phyloP scores from a whole-genome alignment of 2,329 filamentous ascomycete species.

The Cyphellophora europaea region DNA sequence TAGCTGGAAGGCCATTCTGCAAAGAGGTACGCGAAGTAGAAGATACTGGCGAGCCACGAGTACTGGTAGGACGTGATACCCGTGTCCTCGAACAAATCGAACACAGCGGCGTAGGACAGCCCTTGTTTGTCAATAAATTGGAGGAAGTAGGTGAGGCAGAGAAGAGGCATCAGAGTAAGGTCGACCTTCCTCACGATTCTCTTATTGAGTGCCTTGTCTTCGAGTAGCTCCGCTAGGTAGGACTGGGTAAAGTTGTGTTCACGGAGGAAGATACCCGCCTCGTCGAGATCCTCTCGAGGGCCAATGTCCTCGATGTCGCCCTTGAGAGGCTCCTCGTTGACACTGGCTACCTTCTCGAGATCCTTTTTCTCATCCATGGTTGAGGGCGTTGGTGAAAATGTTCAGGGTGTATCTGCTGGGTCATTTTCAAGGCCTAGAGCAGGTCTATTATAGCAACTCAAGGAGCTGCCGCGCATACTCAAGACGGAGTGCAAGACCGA shows the following conservation, averaged over 20 bases:
- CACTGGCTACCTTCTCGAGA: too few species aligned
- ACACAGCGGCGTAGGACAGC: conserved; percentile 45
- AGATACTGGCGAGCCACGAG: conserved; percentile 45
- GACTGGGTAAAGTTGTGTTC: conserved; percentile 36
- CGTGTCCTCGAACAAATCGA: conserved; percentile 43
- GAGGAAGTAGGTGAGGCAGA: conserved; percentile 39
- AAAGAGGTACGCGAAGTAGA: conserved; percentile 40
- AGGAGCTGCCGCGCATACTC: too few species aligned
- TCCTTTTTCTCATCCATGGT: too few species aligned
- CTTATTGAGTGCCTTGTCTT: conserved; percentile 36
- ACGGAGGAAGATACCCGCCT: conserved; percentile 40
- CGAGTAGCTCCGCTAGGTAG: conserved; percentile 35
- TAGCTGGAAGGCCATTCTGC: conserved; percentile 33
- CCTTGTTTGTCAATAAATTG: conserved; percentile 47
- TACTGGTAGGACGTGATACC: conserved; percentile 39
- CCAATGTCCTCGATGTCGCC: too few species aligned
- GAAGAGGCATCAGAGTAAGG: conserved; percentile 39
- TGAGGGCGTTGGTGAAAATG: too few species aligned
- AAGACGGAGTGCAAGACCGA: not conserved
- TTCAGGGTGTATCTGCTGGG: too few species aligned
- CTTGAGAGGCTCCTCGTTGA: too few species aligned
- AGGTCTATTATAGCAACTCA: too few species aligned
- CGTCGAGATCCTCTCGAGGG: conserved; percentile 42
- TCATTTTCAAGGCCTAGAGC: too few species aligned
- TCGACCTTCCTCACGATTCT: conserved; percentile 26